Evolutionary conservation across 768 basidiomycete genomes (phyloP).

Genomic region (Amanita muscaria): DNA sequence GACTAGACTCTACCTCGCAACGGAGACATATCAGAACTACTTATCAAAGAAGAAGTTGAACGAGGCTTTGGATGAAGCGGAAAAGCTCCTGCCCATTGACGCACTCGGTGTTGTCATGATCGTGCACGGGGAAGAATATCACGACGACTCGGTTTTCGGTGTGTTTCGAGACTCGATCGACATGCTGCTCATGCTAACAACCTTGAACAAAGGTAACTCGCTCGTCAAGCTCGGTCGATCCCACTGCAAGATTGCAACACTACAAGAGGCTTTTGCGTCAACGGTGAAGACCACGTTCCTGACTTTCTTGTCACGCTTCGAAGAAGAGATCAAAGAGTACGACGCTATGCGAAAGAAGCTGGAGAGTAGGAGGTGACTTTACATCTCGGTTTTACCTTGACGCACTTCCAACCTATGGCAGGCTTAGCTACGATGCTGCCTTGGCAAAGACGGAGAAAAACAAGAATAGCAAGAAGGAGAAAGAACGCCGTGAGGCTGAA

Average conservation of each 20-base stretch:
- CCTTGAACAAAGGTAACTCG: slow-evolving; percentile 44
- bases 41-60: slow-evolving; percentile 72
- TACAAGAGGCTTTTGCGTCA: slow-evolving; percentile 75
- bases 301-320: slow-evolving; percentile 51
- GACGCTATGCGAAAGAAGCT: slow-evolving; percentile 76
- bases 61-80: slow-evolving; percentile 50
- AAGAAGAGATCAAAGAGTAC: slow-evolving; percentile 77
- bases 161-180: slow-evolving; percentile 8
- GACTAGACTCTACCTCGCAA: slow-evolving; percentile 60
- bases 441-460: slow-evolving; percentile 58
- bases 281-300: slow-evolving; percentile 71
- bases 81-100: slow-evolving; percentile 71
- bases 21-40: slow-evolving; percentile 58
- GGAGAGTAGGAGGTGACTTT: slow-evolving; percentile 69
- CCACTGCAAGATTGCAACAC: slow-evolving; percentile 74
- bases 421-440: slow-evolving; percentile 73
- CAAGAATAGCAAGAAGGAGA: slow-evolving; percentile 71
- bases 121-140: slow-evolving; percentile 72
- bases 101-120: slow-evolving; percentile 83
- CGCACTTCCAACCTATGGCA: slow-evolving; percentile 18
- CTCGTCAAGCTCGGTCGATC: slow-evolving; percentile 72
- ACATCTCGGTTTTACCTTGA: background rate
- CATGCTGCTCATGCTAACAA: background rate
- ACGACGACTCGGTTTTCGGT: slow-evolving; percentile 71
- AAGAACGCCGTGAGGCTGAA: slow-evolving; percentile 70